Base-by-base conservation (phyloP, 352 stramenopile species). In the Lagenidium sp. region DNA sequence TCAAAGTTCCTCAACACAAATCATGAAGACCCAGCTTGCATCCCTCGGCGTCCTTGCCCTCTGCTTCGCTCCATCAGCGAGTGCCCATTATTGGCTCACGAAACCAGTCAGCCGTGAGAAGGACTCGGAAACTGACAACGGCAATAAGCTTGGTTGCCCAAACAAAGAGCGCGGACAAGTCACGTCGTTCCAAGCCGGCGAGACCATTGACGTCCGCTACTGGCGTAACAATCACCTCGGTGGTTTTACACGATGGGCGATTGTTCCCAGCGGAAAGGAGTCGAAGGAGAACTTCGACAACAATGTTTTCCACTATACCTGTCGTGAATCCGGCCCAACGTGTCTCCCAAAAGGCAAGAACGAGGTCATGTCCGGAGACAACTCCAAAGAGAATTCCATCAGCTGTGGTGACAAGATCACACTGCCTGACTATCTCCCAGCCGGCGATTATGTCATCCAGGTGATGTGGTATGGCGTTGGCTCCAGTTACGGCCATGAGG, bases 141-240 rank as follows among this genome's bases (percentile, higher is more conserved):
- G 57, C 13, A 52, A 58, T 23, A 54, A 43, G 3, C 45, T 68
- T 2, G 65, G 58, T 0, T 77, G 65, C 29, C 65, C 61, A 8
- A 56, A 44, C 29, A 62, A 47, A 13, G 63, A 41, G 0, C 42
- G 55, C 18, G 43, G 52, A 5, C 43, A 60, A 10, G 44, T 63
- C 0, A 70, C 62, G n/a, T 57, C 55, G 4, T 70, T 66, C 37
- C 56, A 58, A 4, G 49, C 62, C 11, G 55, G 59, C 4, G 59
- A 77, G 41, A 68, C 39, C 3, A 70, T 73, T 41, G 56, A 73
- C 43, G 62, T 77, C 36, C 63, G 56, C 40, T 68, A 75, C 50
- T 70, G 57, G 53, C 58, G 59, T 26, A 77, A 77, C 53, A 77
- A 77, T 38, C 65, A 73, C 45, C 34, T 77, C 5, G 62, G 65